Evolutionary conservation across 805 yeast species (phyloP), one percentile per base, ranked within the genome.

Genomic region (Suhomyces tanzawaensis): DNA sequence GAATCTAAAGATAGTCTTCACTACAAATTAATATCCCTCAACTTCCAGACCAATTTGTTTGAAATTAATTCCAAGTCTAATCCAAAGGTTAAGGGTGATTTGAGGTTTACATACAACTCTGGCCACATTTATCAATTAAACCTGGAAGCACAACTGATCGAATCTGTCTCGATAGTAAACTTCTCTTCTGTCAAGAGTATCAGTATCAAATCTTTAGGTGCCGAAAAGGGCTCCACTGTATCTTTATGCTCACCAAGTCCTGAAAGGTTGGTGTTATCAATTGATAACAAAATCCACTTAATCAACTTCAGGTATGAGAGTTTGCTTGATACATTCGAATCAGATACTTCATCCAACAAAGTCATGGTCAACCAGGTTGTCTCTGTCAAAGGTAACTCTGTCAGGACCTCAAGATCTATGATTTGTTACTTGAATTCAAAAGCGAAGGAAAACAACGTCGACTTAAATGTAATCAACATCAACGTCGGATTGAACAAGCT

Each of bases 401-500:
- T 59, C 12, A 68, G 60, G 41, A 57, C 72, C 3, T 58, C 59
- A 35, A 60, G 60, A 29, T 62, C 80, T 1, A 62, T 65, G 52
- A 71, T 69, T 8, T 50, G 74, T 37, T 66, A 62, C 40, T 57
- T 72, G 33, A 57, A 69, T 37, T 61, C 60, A 37, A 69, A 69
- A 39, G 52, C 56, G 8, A 70, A 66, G 42, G 71, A 72, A 41
- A 71, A 72, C 36, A 62, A 62, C 32, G 64, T 71, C 25, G 60
- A 66, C 29, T 55, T 77, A 38, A 68, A 72, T 44, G 58, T 73
- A 38, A 57, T 74, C 38, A 67, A 71, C 34, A 58, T 82, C 26
- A 77, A 81, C 42, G 77, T 80, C 24, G 95, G 93, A 4, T 62
- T 76, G 25, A 85, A 86, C 49, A 76, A 75, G 35, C 66, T 86